Base-by-base conservation (phyloP, 495 filamentous ascomycete species). In the Penicillium paradoxum region DNA sequence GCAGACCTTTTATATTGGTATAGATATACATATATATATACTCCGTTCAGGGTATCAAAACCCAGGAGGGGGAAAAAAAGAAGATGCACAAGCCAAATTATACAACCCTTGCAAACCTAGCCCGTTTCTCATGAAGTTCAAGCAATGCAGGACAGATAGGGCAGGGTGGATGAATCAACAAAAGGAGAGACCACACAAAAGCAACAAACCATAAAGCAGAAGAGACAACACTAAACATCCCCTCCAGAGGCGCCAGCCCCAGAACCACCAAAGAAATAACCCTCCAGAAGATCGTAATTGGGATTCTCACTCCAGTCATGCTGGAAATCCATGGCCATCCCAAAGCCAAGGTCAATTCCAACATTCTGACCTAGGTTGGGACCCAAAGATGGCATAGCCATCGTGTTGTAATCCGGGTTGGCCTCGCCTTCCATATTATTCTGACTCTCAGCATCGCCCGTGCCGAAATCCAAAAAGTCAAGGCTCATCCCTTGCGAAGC, bases 271-370 rank as follows among this genome's bases (percentile, higher is more conserved):
- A 96, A 96, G 74, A 92, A 96, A 66, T 92, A 95, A 0, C 89
- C 91, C 68, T 95, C 89, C 66, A 96, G 88, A 25, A 96, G 68
- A 78, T 95, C 90, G 58, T 92, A 80, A 50, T 86, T 86, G 51
- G 80, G 76, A 21, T 86, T 87, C 44, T 92, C 89, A 52, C 80
- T 85, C 72, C 87, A 90, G 66, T 92, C 88, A 69, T 91, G 87
- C 60, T 87, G 83, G 57, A 82, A 75, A 19, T 85, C 87, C 37
- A 87, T 80, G 56, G 83, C 85, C 56, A 89, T 75, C 18, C 87
- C 86, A 58, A 91, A 87, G 0, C 87, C 88, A 41, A 92, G 72
- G 55, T 89, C 85, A 67, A 89, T 80, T 25, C 79, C 73, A 24
- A 75, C 70, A 27, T 69, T 72, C 29, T 76, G 68, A 22, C 73